Evolutionary conservation across 228 moss, liverwort and hornwort genomes (phyloP).

Genomic region (Sphagnum fallax): DNA sequence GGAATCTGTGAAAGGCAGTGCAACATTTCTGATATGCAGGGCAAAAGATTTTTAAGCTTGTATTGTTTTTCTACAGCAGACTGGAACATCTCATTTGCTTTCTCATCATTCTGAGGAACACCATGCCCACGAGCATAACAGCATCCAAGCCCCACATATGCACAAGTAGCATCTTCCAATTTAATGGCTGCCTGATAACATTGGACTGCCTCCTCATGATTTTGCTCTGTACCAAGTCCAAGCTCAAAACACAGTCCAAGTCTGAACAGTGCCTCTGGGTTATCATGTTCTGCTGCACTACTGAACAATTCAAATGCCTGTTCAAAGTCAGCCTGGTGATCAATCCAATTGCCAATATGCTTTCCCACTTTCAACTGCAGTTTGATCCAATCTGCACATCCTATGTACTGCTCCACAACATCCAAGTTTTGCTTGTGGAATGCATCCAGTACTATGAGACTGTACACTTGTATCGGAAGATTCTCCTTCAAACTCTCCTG

Average conservation of each 20-base stretch:
- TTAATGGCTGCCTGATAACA: no score
- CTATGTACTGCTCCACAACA: slow-evolving; percentile 1
- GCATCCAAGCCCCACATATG: no score
- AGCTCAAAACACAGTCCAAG: slow-evolving; percentile 39
- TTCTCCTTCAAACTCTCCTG: slow-evolving; percentile 32
- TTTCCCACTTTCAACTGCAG: slow-evolving; percentile 41
- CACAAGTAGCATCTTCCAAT: no score
- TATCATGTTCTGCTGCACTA: slow-evolving; percentile 17
- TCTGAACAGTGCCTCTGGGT: slow-evolving; percentile 37
- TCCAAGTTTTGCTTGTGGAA: slow-evolving; percentile 5
- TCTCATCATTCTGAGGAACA: no score
- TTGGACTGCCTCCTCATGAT: no score
- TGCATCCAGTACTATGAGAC: slow-evolving; percentile 23
- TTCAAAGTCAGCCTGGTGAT: slow-evolving; percentile 25
- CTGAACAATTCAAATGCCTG: slow-evolving; percentile 30
- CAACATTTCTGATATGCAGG: no score
- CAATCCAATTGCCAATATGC: slow-evolving; percentile 34
- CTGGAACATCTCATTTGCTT: no score
- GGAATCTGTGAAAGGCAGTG: no score
- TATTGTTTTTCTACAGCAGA: no score
- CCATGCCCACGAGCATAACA: no score
- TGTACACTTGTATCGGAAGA: slow-evolving; percentile 31
- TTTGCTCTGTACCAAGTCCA: slow-evolving; percentile 16
- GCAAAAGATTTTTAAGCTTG: no score
- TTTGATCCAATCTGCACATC: slow-evolving; percentile 22